phyloP scores from a whole-genome alignment of 2,329 filamentous ascomycete genomes.

The Pseudomassariella vexata region DNA sequence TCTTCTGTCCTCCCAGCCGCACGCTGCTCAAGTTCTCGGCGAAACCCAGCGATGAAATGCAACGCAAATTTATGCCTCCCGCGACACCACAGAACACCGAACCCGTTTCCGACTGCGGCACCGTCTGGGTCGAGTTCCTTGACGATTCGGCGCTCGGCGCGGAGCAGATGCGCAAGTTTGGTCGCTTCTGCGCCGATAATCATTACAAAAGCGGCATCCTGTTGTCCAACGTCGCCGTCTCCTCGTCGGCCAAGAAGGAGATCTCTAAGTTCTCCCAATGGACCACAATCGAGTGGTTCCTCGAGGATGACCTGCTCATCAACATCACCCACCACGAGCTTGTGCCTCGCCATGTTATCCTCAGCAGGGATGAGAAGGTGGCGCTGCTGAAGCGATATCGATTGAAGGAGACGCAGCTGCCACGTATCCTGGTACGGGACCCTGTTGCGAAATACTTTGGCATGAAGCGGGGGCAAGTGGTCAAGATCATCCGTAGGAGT shows the following conservation, averaged over 20 bases:
- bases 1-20: constrained; percentile 50
- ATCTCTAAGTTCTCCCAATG: constrained; percentile 70
- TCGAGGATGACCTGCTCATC: constrained; percentile 91
- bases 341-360: constrained; percentile 85
- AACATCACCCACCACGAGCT: constrained; percentile 98
- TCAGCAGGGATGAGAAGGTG: constrained; percentile 84
- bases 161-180: constrained; percentile 86
- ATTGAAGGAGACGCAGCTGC: constrained; percentile 95
- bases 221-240: constrained; percentile 76
- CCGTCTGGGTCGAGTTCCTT: constrained; percentile 91
- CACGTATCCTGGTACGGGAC: constrained; percentile 84
- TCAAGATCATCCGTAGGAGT: constrained; percentile 94
- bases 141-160: constrained; percentile 74
- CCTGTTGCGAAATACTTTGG: constrained; percentile 91
- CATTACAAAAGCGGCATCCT: constrained; percentile 89
- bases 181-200: constrained; percentile 71
- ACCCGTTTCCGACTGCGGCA: constrained; percentile 71
- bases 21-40: constrained; percentile 82
- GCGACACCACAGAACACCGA: constrained; percentile 64
- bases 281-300: constrained; percentile 87
- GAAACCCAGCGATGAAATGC: constrained; percentile 77
- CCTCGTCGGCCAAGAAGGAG: constrained; percentile 80
- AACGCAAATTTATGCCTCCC: constrained; percentile 73
- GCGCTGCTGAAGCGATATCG: constrained; percentile 84
- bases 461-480: constrained; percentile 84